A percentile compares a stretch with the other conserved stretches of the same genome.
These are phyloP conservation scores for Suillus discolor DNA, from an alignment of 768 basidiomycete species.

Conservation along the genomic window DNA sequence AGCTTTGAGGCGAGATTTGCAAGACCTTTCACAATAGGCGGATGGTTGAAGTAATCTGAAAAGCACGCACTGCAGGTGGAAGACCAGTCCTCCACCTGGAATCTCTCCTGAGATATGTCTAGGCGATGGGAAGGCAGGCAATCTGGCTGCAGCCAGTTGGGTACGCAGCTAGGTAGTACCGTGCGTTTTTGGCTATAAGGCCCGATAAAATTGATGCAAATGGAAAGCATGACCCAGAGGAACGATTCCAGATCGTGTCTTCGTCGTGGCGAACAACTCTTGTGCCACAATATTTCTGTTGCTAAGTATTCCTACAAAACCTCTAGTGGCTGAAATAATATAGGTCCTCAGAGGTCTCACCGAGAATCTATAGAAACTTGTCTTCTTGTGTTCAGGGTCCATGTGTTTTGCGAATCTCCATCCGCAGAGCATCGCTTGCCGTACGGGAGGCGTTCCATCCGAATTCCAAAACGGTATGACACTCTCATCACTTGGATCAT, in stretches of 20 bases:
- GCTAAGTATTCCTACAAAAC: slow-evolving; percentile 2
- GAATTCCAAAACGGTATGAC: slow-evolving; percentile 1
- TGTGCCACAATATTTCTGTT: slow-evolving; percentile 1
- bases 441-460: neutral
- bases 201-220: too few relatives aligned
- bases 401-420: slow-evolving; percentile 3
- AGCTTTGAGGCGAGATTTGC: neutral
- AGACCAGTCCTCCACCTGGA: neutral
- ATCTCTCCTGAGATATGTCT: too few relatives aligned
- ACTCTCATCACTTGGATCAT: neutral
- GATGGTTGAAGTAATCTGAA: neutral
- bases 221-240: too few relatives aligned
- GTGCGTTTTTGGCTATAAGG: too few relatives aligned
- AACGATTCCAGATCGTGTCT: slow-evolving; percentile 2
- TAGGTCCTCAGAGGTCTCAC: neutral
- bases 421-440: neutral
- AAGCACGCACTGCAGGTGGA: neutral
- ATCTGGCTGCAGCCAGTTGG: too few relatives aligned
- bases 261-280: neutral
- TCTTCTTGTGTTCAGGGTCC: neutral
- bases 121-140: too few relatives aligned
- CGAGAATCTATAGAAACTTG: neutral
- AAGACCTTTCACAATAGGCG: neutral
- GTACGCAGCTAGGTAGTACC: too few relatives aligned
- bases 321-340: neutral